Percentiles rank a stretch among this genome's conserved stretches.
phyloP scores from a whole-genome alignment of 108 stramenopile species.

The Pseudonitzschia pungens region DNA sequence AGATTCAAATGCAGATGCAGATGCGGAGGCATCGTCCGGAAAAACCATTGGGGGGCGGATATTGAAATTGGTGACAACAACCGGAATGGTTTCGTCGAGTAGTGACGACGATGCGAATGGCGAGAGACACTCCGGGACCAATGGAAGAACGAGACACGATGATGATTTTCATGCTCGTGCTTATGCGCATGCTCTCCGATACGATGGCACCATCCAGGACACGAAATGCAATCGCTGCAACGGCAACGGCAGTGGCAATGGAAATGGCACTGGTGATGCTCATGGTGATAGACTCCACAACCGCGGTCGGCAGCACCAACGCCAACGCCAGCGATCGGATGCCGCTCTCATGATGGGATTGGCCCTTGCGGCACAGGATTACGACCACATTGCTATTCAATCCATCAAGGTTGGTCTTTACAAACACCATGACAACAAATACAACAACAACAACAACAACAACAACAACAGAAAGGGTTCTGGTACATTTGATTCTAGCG shows the following conservation, averaged over 20 bases:
- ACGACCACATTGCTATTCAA: conserved; percentile 34
- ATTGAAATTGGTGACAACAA: too few species aligned
- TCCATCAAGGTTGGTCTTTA: conserved; percentile 17
- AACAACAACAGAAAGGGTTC: too few species aligned
- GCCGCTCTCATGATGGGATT: conserved; percentile 35
- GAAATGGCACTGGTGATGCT: too few species aligned
- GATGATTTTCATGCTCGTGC: too few species aligned
- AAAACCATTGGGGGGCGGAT: too few species aligned
- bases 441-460: background rate
- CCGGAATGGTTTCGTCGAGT: too few species aligned
- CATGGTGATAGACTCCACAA: background rate
- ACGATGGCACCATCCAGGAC: conserved; percentile 37
- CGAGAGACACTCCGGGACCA: background rate
- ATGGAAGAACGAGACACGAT: background rate
- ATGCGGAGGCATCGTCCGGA: too few species aligned
- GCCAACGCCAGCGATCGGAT: conserved; percentile 37
- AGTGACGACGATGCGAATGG: too few species aligned
- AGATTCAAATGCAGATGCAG: too few species aligned
- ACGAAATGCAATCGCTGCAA: conserved; percentile 18
- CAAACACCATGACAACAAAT: background rate
- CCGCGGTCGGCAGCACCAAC: background rate
- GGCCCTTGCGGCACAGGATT: conserved; percentile 29
- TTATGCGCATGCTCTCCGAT: conserved; percentile 1
- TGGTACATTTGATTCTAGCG: background rate
- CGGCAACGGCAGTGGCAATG: background rate